A percentile compares a stretch with the other conserved stretches of the same genome.
Evolutionary conservation across 2,329 filamentous ascomycete species (phyloP).

Genomic region (Cercospora zeina): DNA sequence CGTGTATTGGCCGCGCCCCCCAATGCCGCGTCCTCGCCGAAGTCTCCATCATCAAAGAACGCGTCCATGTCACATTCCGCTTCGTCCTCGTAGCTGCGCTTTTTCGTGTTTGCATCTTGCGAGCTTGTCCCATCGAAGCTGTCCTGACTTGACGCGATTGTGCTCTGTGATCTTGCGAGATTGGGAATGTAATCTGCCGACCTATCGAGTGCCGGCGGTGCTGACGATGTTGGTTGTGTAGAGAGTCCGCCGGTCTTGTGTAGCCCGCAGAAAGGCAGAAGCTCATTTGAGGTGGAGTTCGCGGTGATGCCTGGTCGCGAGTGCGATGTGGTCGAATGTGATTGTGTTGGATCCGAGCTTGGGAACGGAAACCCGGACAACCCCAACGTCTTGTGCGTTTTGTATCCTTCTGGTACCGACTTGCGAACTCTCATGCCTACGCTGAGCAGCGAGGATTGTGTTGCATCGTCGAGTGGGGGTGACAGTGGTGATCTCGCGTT

Average conservation of each 20-base stretch:
- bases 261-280: conserved; percentile 78
- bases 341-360: conserved; percentile 29
- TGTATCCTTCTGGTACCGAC: conserved; percentile 90
- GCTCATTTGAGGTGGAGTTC: conserved; percentile 52
- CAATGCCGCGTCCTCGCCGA: conserved; percentile 13
- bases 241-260: conserved; percentile 71
- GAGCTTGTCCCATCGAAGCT: conserved; percentile 35
- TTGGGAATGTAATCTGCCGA: conserved; percentile 22
- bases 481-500: conserved; percentile 33
- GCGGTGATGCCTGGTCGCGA: conserved; percentile 26
- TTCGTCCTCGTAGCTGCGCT: conserved; percentile 42
- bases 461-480: conserved; percentile 60
- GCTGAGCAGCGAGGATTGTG: conserved; percentile 81
- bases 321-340: conserved; percentile 40
- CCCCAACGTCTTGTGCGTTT: conserved; percentile 60
- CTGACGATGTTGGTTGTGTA: conserved; percentile 50
- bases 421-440: conserved; percentile 96
- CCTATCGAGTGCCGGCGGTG: conserved; percentile 27
- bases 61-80: conserved; percentile 41
- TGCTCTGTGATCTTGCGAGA: conserved; percentile 41
- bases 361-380: conserved; percentile 33
- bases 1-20: conserved; percentile 8
- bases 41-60: conserved; percentile 36
- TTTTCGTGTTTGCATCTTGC: conserved; percentile 25
- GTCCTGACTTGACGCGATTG: conserved; percentile 45